Evolutionary conservation across 106 monocot genomes (phyloP).

Genomic region (Acanthochlamys bracteata): DNA sequence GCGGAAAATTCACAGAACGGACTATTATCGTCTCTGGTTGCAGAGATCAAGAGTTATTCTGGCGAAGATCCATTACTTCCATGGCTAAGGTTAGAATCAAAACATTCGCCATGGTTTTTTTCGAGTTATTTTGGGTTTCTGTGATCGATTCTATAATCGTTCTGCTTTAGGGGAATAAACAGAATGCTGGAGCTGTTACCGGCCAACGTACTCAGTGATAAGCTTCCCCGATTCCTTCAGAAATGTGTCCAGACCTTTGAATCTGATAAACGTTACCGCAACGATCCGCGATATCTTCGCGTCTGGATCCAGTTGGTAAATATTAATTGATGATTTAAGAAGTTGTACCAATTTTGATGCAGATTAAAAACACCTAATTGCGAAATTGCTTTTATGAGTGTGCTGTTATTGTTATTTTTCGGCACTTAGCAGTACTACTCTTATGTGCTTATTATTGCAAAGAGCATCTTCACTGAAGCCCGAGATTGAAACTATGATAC

Average conservation of each 20-base stretch:
- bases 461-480: no score
- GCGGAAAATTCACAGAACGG: conserved; percentile 23
- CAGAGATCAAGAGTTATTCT: conserved; percentile 63
- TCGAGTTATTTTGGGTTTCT: neutral
- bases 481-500: no score
- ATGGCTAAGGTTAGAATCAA: conserved; percentile 60
- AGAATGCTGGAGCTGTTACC: conserved; percentile 52
- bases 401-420: neutral
- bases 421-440: no score
- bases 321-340: neutral
- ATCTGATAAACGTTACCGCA: conserved; percentile 55
- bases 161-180: conserved; percentile 45
- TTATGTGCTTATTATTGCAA: no score
- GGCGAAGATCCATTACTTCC: conserved; percentile 84
- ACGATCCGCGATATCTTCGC: conserved; percentile 66
- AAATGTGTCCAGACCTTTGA: conserved; percentile 82
- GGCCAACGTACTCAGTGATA: conserved; percentile 32
- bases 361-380: neutral
- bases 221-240: conserved; percentile 97
- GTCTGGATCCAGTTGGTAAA: conserved; percentile 87
- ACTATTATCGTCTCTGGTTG: conserved; percentile 61
- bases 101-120: neutral
- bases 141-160: no score
- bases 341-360: no score
- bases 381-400: neutral